A percentile compares a stretch with the other conserved stretches of the same genome.
Evolutionary conservation across 2,329 filamentous ascomycete genomes (phyloP).

Genomic region (Rachicladosporium sp.): DNA sequence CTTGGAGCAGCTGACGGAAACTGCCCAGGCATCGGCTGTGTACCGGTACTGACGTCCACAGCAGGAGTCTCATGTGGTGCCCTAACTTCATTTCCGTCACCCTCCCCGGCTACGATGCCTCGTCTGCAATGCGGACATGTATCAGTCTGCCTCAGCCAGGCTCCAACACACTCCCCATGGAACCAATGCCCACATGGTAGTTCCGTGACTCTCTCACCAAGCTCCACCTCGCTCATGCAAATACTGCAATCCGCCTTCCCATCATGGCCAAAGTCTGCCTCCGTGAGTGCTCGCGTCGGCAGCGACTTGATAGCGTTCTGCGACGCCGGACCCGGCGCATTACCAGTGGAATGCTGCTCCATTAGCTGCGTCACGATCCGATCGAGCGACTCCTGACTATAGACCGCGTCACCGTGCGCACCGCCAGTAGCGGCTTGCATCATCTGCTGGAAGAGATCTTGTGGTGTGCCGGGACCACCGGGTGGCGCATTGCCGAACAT

Average conservation of each 20-base stretch:
- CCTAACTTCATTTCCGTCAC: constrained; percentile 2
- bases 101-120: constrained; percentile 30
- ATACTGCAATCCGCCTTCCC: constrained; percentile 76
- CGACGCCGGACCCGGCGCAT: constrained; percentile 71
- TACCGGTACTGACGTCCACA: not conserved
- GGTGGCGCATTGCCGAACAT: not conserved
- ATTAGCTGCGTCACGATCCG: constrained; percentile 77
- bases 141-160: constrained; percentile 83
- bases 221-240: constrained; percentile 73
- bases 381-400: constrained; percentile 81
- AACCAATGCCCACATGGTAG: constrained; percentile 92
- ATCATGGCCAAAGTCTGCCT: constrained; percentile 57
- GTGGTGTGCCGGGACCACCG: constrained; percentile 1
- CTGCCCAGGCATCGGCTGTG: not conserved
- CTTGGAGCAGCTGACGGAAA: not conserved
- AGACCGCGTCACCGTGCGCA: constrained; percentile 63
- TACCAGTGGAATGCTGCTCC: constrained; percentile 65
- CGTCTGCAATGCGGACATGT: constrained; percentile 76
- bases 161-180: constrained; percentile 65
- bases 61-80: constrained; percentile 1
- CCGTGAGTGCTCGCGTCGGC: constrained; percentile 53
- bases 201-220: constrained; percentile 61
- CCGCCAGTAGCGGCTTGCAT: constrained; percentile 23
- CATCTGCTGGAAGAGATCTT: constrained; percentile 13
- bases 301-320: constrained; percentile 61